phyloP scores from a whole-genome alignment of 371 early-diverging fungal species.

The Chytridium lagenaria region DNA sequence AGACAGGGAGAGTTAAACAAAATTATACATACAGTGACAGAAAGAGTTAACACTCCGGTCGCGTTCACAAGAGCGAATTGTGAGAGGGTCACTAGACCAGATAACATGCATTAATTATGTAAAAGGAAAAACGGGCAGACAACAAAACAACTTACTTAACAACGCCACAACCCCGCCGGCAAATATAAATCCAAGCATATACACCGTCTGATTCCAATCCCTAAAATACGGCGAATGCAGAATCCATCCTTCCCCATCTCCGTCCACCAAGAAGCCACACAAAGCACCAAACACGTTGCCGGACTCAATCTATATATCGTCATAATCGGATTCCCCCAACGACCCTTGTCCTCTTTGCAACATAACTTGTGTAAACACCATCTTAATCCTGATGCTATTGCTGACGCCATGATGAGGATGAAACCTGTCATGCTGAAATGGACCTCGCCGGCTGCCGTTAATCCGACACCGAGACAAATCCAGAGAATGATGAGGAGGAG shows the following conservation, averaged over 20 bases:
- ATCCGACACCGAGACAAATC: constrained; percentile 81
- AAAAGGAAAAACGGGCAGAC: not conserved
- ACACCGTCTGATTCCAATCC: not conserved
- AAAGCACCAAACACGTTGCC: constrained; percentile 69
- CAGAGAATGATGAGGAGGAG: constrained; percentile 74
- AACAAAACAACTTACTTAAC: constrained; percentile 4
- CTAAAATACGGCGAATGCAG: constrained; percentile 27
- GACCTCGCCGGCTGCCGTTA: constrained; percentile 74
- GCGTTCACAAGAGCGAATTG: constrained; percentile 82
- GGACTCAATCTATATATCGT: constrained; percentile 63
- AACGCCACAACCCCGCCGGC: constrained; percentile 28
- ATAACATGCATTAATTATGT: not conserved
- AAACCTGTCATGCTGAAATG: constrained; percentile 75
- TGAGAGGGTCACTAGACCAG: constrained; percentile 69
- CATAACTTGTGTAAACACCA: constrained; percentile 80
- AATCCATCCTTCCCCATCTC: constrained; percentile 8
- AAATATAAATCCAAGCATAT: constrained; percentile 7
- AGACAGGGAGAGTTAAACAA: not conserved
- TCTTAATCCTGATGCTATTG: constrained; percentile 77
- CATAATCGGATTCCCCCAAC: constrained; percentile 73
- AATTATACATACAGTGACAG: constrained; percentile 67
- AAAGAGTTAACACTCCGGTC: constrained; percentile 85
- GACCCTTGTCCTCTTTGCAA: constrained; percentile 55
- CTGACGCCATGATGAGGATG: constrained; percentile 69
- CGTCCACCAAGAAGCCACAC: not conserved